A percentile compares a stretch with the other conserved stretches of the same genome.
Conservation (phyloP, 352 stramenopile genomes). For the Phytophthora fragariaefolia region DNA sequence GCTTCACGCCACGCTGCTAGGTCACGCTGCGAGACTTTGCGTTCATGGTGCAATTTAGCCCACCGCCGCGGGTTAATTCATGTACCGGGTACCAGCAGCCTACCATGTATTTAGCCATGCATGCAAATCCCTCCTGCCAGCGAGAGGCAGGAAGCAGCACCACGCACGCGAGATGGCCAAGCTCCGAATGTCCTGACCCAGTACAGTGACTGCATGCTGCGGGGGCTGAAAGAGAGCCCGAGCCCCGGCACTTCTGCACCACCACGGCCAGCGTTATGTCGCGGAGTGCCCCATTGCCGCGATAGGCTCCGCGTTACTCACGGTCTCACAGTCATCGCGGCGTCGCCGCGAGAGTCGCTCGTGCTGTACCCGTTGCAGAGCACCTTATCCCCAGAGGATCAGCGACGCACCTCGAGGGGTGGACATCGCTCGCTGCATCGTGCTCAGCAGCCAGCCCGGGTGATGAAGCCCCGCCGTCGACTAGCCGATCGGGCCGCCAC, state of each 20-base stretch:
- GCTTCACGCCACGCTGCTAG: too few species aligned
- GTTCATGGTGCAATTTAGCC: too few species aligned
- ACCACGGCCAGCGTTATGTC: slow-evolving; percentile 26
- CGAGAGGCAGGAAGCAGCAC: background rate
- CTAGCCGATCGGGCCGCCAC: slow-evolving; percentile 14
- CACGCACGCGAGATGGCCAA: slow-evolving; percentile 21
- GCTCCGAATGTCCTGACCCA: slow-evolving; percentile 31
- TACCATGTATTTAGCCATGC: background rate
- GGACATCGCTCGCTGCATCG: background rate
- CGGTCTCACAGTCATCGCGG: slow-evolving; percentile 17
- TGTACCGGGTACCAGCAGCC: too few species aligned
- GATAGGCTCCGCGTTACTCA: slow-evolving; percentile 47
- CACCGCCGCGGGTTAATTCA: too few species aligned
- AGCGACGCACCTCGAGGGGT: too few species aligned
- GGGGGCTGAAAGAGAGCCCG: slow-evolving; percentile 22
- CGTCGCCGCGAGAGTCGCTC: slow-evolving; percentile 18
- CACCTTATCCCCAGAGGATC: slow-evolving; percentile 10
- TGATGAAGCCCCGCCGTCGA: slow-evolving; percentile 20
- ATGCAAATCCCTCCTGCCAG: background rate
- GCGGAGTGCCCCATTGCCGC: slow-evolving; percentile 29
- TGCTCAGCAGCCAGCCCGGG: background rate
- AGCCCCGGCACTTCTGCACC: slow-evolving; percentile 19
- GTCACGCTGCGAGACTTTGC: background rate
- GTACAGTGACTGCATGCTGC: too few species aligned
- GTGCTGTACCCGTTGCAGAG: background rate